Percentiles rank a stretch among this genome's conserved stretches.
These are phyloP conservation scores for Metschnikowia sp. DNA, from an alignment of 805 yeast species.

Conservation along the genomic window DNA sequence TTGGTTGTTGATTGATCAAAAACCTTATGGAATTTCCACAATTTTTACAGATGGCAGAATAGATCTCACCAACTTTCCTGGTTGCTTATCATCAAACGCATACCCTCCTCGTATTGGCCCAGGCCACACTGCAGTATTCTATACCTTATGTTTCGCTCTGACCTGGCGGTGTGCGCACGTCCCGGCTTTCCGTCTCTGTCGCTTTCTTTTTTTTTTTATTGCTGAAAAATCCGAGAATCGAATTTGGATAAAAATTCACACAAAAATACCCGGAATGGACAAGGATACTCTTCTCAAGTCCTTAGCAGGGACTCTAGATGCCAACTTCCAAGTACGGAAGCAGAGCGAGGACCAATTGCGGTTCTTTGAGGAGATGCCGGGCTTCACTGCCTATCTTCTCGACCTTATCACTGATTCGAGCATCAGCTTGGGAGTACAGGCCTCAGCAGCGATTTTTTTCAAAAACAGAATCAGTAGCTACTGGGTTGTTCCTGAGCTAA, in stretches of 20 bases:
- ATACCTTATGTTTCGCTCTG: too few relatives aligned
- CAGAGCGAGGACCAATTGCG: constrained; percentile 51
- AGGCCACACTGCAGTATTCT: too few relatives aligned
- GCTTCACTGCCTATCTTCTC: constrained; percentile 54
- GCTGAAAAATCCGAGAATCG: neutral
- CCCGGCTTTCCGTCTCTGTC: neutral
- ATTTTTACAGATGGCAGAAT: too few relatives aligned
- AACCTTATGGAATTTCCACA: too few relatives aligned
- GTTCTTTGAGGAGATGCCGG: constrained; percentile 52
- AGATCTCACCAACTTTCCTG: too few relatives aligned
- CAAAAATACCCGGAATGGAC: constrained; percentile 33
- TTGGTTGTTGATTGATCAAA: too few relatives aligned
- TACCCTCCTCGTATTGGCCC: too few relatives aligned
- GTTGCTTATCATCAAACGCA: too few relatives aligned
- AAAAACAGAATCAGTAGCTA: constrained; percentile 38
- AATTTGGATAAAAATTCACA: neutral
- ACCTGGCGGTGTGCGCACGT: constrained; percentile 9
- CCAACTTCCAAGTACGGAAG: constrained; percentile 47
- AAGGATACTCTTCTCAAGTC: constrained; percentile 48
- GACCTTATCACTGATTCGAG: constrained; percentile 46
- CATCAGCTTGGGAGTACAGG: constrained; percentile 41
- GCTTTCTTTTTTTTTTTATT: neutral
- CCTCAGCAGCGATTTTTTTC: constrained; percentile 43
- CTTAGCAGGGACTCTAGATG: constrained; percentile 53
- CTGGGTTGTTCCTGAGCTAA: constrained; percentile 38